phyloP scores from a whole-genome alignment of 179 eudicot genomes.

The Pouteria campechiana region DNA sequence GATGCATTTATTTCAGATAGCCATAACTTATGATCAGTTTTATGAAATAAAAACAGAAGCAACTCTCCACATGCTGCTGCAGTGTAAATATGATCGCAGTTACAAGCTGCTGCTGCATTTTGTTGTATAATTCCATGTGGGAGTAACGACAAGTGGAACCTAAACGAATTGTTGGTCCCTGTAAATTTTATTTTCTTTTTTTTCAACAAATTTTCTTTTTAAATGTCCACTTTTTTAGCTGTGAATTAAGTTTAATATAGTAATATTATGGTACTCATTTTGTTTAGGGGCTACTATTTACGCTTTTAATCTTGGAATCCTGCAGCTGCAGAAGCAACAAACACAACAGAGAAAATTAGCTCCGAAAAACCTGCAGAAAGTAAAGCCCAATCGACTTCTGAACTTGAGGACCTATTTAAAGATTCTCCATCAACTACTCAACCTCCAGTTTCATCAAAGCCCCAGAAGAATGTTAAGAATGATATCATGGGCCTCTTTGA shows the following conservation, averaged over 20 bases:
- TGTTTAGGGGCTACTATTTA: not conserved
- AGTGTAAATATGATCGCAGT: too few species aligned
- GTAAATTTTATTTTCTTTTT: too few species aligned
- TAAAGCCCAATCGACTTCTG: slow-evolving; percentile 41
- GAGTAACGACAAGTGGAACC: too few species aligned
- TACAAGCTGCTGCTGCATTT: too few species aligned
- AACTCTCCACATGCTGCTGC: too few species aligned
- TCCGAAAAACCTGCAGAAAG: slow-evolving; percentile 34
- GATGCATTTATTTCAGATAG: too few species aligned
- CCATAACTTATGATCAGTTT: too few species aligned
- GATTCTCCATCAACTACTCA: slow-evolving; percentile 39
- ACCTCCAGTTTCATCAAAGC: slow-evolving; percentile 33
- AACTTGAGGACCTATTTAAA: slow-evolving; percentile 73
- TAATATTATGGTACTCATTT: not conserved
- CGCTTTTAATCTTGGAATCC: slow-evolving; percentile 4
- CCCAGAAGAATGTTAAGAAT: slow-evolving; percentile 73
- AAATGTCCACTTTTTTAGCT: too few species aligned
- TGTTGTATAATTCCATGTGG: too few species aligned
- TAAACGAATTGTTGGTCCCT: too few species aligned
- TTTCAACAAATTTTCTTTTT: too few species aligned
- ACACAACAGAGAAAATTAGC: slow-evolving; percentile 44
- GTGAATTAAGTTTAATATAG: not conserved
- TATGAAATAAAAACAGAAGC: too few species aligned
- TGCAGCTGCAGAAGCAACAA: slow-evolving; percentile 67
- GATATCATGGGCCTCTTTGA: slow-evolving; percentile 99